phyloP scores from a whole-genome alignment of 2,329 filamentous ascomycete species.

The Pseudogymnoascus pannorum region DNA sequence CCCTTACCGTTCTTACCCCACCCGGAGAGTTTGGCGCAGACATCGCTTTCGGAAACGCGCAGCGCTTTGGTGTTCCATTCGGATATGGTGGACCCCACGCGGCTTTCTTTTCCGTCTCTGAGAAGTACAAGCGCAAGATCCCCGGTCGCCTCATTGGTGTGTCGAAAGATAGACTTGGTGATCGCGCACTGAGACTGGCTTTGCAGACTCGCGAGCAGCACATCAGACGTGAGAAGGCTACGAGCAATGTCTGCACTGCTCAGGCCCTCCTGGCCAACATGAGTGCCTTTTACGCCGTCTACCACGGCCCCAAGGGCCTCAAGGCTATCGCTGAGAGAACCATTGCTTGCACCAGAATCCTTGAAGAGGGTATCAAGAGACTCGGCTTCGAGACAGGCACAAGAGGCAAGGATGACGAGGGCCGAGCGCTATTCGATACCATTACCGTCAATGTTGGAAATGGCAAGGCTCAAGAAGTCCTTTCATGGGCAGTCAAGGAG shows the following conservation, averaged over 20 bases:
- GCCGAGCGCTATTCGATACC: conserved; percentile 69
- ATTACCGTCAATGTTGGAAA: conserved; percentile 56
- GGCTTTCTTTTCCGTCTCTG: conserved; percentile 87
- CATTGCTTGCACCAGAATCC: conserved; percentile 60
- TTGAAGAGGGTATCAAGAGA: conserved; percentile 57
- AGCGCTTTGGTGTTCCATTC: conserved; percentile 85
- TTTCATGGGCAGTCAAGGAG: conserved; percentile 43
- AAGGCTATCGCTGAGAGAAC: conserved; percentile 75
- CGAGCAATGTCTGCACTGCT: conserved; percentile 94
- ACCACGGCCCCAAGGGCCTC: conserved; percentile 80
- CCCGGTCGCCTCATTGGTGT: conserved; percentile 85
- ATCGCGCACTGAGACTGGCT: conserved; percentile 73
- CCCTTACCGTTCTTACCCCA: conserved; percentile 77
- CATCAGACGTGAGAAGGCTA: conserved; percentile 92
- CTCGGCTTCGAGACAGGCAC: conserved; percentile 58
- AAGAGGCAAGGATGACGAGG: conserved; percentile 47
- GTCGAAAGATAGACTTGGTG: conserved; percentile 81
- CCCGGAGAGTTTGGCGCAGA: conserved; percentile 94
- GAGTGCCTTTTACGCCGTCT: conserved; percentile 89
- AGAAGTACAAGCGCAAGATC: conserved; percentile 91
- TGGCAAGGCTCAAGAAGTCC: conserved; percentile 42
- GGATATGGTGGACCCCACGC: conserved; percentile 93
- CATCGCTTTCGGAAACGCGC: conserved; percentile 87
- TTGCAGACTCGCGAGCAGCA: conserved; percentile 94
- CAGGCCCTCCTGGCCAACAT: conserved; percentile 93